phyloP scores from a whole-genome alignment of 2,329 filamentous ascomycete species.

The Dothideomycetes sp. region DNA sequence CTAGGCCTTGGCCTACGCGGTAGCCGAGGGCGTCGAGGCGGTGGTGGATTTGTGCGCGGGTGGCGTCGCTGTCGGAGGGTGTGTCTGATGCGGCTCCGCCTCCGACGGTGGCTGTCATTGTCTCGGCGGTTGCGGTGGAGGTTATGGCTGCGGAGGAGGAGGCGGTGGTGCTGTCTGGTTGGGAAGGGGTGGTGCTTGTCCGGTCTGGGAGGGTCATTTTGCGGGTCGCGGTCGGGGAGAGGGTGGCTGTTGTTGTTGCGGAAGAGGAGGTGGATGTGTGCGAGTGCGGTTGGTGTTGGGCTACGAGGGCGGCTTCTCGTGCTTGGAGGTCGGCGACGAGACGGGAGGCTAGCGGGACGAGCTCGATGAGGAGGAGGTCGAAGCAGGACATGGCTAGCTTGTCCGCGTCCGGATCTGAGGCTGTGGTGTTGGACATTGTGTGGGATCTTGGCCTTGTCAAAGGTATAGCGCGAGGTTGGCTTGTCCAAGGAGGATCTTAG shows the following conservation, averaged over 20 bases:
- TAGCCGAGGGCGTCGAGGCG: slow-evolving; percentile 82
- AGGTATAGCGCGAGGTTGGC: neutral
- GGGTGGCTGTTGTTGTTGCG: slow-evolving; percentile 13
- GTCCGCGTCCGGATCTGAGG: slow-evolving; percentile 11
- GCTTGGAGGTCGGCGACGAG: slow-evolving; percentile 62
- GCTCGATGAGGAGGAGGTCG: slow-evolving; percentile 90
- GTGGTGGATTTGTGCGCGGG: slow-evolving; percentile 47
- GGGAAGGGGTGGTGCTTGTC: too few species aligned
- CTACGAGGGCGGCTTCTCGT: slow-evolving; percentile 29
- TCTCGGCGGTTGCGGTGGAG: too few species aligned
- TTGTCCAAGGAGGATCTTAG: neutral
- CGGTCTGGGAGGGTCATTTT: neutral
- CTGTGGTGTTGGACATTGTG: neutral
- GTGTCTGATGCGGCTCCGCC: neutral
- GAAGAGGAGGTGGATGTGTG: slow-evolving; percentile 14
- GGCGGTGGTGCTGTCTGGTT: too few species aligned
- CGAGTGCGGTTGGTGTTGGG: neutral
- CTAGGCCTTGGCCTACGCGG: slow-evolving; percentile 81
- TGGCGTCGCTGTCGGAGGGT: slow-evolving; percentile 4
- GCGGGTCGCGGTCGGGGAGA: slow-evolving; percentile 10
- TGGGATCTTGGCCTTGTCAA: neutral
- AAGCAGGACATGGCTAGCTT: slow-evolving; percentile 68
- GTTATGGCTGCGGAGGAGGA: too few species aligned
- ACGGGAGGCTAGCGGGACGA: slow-evolving; percentile 87
- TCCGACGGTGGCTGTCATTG: too few species aligned